Percentiles rank a stretch among this genome's conserved stretches.
Conservation (phyloP, 2,329 filamentous ascomycete genomes). For the Pseudogymnoascus sp. region DNA sequence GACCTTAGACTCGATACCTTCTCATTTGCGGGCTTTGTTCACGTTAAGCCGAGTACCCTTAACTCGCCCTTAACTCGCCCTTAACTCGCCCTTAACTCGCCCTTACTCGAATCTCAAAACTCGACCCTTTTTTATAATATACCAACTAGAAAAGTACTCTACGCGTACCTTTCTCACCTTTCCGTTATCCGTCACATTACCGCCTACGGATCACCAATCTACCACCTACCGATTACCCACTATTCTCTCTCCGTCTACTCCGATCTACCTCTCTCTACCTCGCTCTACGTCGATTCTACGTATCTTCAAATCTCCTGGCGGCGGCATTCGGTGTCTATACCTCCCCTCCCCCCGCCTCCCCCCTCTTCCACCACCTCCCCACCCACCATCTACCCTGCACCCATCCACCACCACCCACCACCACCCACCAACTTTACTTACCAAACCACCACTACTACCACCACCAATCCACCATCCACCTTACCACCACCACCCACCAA, state of each 20-base stretch:
- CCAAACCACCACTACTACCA: not conserved
- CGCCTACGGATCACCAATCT: not conserved
- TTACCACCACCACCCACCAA: not conserved
- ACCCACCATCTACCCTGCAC: not conserved
- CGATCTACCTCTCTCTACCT: not conserved
- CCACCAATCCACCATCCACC: not conserved
- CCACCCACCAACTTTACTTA: not conserved
- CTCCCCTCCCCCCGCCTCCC: not conserved
- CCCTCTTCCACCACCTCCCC: not conserved
- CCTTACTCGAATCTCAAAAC: not conserved
- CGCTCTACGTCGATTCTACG: not conserved
- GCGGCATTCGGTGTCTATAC: not conserved
- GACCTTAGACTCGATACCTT: too few relatives aligned
- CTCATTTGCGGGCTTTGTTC: too few relatives aligned
- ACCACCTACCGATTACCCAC: not conserved
- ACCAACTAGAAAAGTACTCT: not conserved
- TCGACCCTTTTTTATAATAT: not conserved
- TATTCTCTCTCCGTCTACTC: not conserved
- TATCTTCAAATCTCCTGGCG: not conserved
- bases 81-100: not conserved
- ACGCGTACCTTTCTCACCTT: not conserved
- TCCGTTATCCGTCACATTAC: not conserved
- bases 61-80: not conserved
- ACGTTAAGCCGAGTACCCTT: too few relatives aligned
- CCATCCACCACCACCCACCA: not conserved